Percentiles rank a stretch among this genome's conserved stretches.
Conservation (phyloP, 495 filamentous ascomycete genomes). For the Mycothermus thermophilus region DNA sequence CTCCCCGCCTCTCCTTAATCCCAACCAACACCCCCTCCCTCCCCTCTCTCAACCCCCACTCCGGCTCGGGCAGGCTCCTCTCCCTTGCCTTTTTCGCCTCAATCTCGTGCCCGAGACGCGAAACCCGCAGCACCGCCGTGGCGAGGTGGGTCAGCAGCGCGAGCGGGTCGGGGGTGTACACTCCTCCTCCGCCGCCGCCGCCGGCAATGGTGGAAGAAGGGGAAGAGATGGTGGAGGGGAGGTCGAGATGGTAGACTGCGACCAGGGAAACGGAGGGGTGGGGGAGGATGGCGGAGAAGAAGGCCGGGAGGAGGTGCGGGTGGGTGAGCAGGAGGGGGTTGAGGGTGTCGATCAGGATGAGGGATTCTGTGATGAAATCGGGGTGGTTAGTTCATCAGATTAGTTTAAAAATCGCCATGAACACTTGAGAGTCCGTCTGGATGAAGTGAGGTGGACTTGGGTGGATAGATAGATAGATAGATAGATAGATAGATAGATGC, state of each 20-base stretch:
- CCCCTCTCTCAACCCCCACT: conserved; percentile 62
- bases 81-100: conserved; percentile 53
- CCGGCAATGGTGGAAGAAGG: neutral
- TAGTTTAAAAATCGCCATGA: too few relatives aligned
- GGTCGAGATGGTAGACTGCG: conserved; percentile 54
- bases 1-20: conserved; percentile 24
- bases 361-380: conserved; percentile 34
- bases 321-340: conserved; percentile 32
- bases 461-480: too few relatives aligned
- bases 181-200: conserved; percentile 15
- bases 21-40: conserved; percentile 62
- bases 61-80: conserved; percentile 53
- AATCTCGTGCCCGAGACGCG: conserved; percentile 53
- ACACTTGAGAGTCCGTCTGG: too few relatives aligned
- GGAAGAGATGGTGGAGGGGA: conserved; percentile 29
- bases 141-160: conserved; percentile 41
- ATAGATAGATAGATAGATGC: too few relatives aligned
- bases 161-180: conserved; percentile 56
- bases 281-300: conserved; percentile 41
- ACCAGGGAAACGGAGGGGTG: conserved; percentile 41
- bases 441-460: too few relatives aligned
- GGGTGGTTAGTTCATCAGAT: conserved; percentile 17
- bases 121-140: conserved; percentile 34
- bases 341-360: conserved; percentile 52
- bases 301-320: conserved; percentile 33